phyloP scores from a whole-genome alignment of 2,329 filamentous ascomycete species.

The Thermoascus crustaceus region DNA sequence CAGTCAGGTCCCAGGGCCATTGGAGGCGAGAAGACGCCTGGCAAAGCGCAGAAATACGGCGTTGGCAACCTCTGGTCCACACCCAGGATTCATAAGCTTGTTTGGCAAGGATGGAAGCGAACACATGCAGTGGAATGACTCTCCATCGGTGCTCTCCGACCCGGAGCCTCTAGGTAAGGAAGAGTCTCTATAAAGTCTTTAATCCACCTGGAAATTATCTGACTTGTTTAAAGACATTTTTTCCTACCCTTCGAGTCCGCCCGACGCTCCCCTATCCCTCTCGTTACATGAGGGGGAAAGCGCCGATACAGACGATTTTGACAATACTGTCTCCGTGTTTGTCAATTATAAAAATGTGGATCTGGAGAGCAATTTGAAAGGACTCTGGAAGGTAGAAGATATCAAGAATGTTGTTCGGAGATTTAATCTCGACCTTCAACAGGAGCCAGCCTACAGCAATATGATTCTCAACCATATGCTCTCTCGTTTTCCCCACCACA shows the following conservation, averaged over 20 bases:
- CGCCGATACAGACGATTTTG: background rate
- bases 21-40: conserved; percentile 51
- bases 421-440: conserved; percentile 25
- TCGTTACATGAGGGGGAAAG: conserved; percentile 1
- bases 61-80: conserved; percentile 29
- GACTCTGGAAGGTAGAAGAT: conserved; percentile 18
- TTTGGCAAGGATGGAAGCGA: conserved; percentile 34
- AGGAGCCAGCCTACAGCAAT: conserved; percentile 27
- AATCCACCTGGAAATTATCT: background rate
- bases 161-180: conserved; percentile 18
- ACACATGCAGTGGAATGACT: conserved; percentile 29
- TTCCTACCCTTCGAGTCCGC: conserved; percentile 12
- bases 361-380: conserved; percentile 13
- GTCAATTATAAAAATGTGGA: too few species aligned
- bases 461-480: conserved; percentile 27
- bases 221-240: conserved; percentile 11
- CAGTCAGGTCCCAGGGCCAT: conserved; percentile 53
- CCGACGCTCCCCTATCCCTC: conserved; percentile 11
- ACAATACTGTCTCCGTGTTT: too few species aligned
- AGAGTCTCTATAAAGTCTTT: background rate
- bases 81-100: conserved; percentile 31
- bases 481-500: conserved; percentile 6
- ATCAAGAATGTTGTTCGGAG: conserved; percentile 19
- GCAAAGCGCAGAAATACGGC: conserved; percentile 49
- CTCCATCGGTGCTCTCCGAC: conserved; percentile 14